Evolutionary conservation across 768 basidiomycete species (phyloP).

Genomic region (Phylloporus rhodoxanthus): DNA sequence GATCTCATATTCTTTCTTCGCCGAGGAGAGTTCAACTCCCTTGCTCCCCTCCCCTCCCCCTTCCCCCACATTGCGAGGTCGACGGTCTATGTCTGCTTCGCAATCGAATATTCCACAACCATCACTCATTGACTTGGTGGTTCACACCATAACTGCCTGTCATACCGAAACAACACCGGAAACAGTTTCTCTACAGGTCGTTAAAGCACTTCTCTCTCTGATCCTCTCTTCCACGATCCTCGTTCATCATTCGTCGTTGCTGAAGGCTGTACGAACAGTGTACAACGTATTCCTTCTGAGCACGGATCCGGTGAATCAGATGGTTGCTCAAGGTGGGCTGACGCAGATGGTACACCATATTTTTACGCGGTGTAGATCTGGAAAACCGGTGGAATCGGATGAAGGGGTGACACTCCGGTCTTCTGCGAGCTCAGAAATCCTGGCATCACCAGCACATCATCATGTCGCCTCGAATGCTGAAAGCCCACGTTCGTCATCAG

Average conservation of each 20-base stretch:
- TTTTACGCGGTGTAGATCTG: constrained; percentile 70
- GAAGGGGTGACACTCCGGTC: constrained; percentile 14
- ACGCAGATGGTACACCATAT: constrained; percentile 98
- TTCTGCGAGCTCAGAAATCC: constrained; percentile 21
- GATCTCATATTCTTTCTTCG: constrained; percentile 95
- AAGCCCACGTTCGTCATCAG: constrained; percentile 9
- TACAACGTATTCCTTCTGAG: constrained; percentile 97
- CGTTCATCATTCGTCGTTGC: constrained; percentile 91
- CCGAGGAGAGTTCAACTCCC: constrained; percentile 49
- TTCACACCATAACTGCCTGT: constrained; percentile 89
- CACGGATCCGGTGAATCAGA: constrained; percentile 87
- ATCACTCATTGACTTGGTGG: constrained; percentile 87
- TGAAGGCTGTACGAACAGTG: constrained; percentile 95
- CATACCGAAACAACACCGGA: constrained; percentile 86
- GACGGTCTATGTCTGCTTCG: constrained; percentile 39
- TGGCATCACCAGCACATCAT: constrained; percentile 7
- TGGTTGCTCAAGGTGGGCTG: constrained; percentile 95
- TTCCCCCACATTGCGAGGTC: constrained; percentile 51
- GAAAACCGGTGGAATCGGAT: constrained; percentile 13
- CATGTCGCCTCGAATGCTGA: constrained; percentile 5
- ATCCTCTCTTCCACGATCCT: constrained; percentile 81
- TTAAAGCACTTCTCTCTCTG: constrained; percentile 87
- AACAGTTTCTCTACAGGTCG: constrained; percentile 90
- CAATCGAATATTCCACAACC: constrained; percentile 52
- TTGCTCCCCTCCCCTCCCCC: constrained; percentile 67